Conservation (phyloP, 805 yeast genomes). For the Monosporozyma yasuniensis region DNA sequence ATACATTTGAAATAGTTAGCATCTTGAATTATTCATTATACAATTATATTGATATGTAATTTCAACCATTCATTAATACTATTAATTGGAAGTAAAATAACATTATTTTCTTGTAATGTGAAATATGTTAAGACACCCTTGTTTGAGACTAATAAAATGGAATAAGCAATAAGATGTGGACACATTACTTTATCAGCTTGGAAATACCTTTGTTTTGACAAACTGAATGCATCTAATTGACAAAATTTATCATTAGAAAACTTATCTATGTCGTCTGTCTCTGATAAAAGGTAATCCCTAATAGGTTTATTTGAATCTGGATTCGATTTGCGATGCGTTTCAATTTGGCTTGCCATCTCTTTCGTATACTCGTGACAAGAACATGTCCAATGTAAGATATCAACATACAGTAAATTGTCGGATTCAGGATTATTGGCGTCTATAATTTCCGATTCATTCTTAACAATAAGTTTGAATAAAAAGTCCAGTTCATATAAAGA, state of each 20-base stretch:
- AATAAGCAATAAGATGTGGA: slow-evolving; percentile 28
- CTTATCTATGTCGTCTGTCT: slow-evolving; percentile 13
- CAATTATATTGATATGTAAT: slow-evolving; percentile 27
- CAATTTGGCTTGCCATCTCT: slow-evolving; percentile 12
- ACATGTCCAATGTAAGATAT: slow-evolving; percentile 27
- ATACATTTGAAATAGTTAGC: too few relatives aligned
- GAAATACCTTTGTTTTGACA: slow-evolving; percentile 22
- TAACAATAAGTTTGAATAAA: slow-evolving; percentile 19
- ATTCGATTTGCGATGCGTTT: background rate
- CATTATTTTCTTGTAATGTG: slow-evolving; percentile 12
- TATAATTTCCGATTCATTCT: background rate
- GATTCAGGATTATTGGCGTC: background rate
- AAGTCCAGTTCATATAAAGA: slow-evolving; percentile 8
- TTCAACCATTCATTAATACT: slow-evolving; percentile 31
- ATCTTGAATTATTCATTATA: too few relatives aligned
- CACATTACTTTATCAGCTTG: slow-evolving; percentile 22
- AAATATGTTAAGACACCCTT: slow-evolving; percentile 17
- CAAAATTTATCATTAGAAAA: slow-evolving; percentile 24
- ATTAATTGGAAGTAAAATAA: slow-evolving; percentile 18
- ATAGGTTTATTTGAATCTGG: background rate
- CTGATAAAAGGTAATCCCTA: slow-evolving; percentile 7
- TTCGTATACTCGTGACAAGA: slow-evolving; percentile 27
- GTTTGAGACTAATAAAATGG: slow-evolving; percentile 21
- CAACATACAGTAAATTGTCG: slow-evolving; percentile 22
- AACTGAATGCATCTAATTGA: slow-evolving; percentile 21